These are phyloP conservation scores for Nadsonia commutata DNA, from an alignment of 1,139 yeast genomes.

Conservation along the genomic window DNA sequence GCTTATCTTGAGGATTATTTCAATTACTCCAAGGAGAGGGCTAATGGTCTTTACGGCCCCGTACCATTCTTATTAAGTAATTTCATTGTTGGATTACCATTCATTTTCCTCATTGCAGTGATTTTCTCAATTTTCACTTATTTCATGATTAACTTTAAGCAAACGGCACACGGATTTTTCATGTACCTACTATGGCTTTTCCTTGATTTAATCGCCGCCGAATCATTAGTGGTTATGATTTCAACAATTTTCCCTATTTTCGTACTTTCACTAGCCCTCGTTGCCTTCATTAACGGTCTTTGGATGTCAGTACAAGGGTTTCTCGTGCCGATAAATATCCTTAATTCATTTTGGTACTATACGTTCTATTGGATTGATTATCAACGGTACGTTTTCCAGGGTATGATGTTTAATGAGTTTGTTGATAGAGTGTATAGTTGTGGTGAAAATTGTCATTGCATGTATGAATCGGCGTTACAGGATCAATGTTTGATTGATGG, in stretches of 20 bases:
- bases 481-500: conserved; percentile 24
- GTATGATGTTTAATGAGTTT: conserved; percentile 31
- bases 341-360: conserved; percentile 28
- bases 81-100: conserved; percentile 27
- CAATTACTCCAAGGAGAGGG: conserved; percentile 22
- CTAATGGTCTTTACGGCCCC: conserved; percentile 29
- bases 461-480: conserved; percentile 22
- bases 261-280: conserved; percentile 27
- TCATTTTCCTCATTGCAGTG: conserved; percentile 24
- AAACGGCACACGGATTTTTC: conserved; percentile 22
- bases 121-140: conserved; percentile 25
- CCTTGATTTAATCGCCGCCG: conserved; percentile 29
- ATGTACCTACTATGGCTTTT: conserved; percentile 27
- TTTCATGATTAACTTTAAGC: conserved; percentile 24
- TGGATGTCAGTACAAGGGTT: conserved; percentile 35
- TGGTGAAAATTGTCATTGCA: conserved; percentile 24
- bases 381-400: conserved; percentile 30
- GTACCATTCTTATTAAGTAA: conserved; percentile 25
- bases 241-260: conserved; percentile 26
- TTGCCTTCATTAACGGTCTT: conserved; percentile 30
- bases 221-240: conserved; percentile 27
- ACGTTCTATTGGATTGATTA: conserved; percentile 30
- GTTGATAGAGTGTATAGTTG: conserved; percentile 21
- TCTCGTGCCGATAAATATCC: conserved; percentile 23
- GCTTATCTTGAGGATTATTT: conserved; percentile 27